Conservation (phyloP, 441 rosid species). For the Viola pubescens region DNA sequence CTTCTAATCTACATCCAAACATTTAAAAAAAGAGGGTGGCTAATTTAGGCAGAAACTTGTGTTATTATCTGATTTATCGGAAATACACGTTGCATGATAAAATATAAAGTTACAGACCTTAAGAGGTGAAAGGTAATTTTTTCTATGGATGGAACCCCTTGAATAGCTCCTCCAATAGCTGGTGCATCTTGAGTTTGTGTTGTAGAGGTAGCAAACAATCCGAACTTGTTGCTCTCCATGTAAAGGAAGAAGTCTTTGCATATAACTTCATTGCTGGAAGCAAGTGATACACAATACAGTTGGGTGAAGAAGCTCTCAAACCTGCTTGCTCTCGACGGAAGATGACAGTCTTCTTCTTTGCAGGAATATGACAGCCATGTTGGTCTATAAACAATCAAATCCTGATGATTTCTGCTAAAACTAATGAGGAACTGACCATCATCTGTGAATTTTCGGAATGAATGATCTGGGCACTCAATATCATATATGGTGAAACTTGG, state of each 20-base stretch:
- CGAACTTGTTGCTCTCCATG: constrained; percentile 52
- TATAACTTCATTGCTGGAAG: constrained; percentile 71
- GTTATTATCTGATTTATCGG: too few relatives aligned
- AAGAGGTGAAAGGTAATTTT: constrained; percentile 77
- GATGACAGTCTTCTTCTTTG: constrained; percentile 51
- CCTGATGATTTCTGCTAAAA: constrained; percentile 79
- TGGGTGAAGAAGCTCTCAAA: constrained; percentile 88
- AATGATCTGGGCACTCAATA: constrained; percentile 80
- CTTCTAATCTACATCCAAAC: constrained; percentile 51
- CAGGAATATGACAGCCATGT: constrained; percentile 72
- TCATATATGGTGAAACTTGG: constrained; percentile 81
- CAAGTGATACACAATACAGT: constrained; percentile 63
- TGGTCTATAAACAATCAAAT: constrained; percentile 86
- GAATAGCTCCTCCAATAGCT: constrained; percentile 58
- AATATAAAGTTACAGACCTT: constrained; percentile 34
- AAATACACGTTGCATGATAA: neutral
- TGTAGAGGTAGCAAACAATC: constrained; percentile 87
- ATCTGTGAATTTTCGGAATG: constrained; percentile 87
- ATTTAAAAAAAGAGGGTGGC: constrained; percentile 1
- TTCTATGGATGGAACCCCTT: constrained; percentile 79
- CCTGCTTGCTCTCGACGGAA: constrained; percentile 56
- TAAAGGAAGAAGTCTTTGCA: constrained; percentile 92
- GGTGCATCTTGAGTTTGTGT: constrained; percentile 81
- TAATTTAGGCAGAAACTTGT: neutral
- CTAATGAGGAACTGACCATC: constrained; percentile 88